Evolutionary conservation across 345 rosid species (phyloP).

Genomic region (Trapa incisa): DNA sequence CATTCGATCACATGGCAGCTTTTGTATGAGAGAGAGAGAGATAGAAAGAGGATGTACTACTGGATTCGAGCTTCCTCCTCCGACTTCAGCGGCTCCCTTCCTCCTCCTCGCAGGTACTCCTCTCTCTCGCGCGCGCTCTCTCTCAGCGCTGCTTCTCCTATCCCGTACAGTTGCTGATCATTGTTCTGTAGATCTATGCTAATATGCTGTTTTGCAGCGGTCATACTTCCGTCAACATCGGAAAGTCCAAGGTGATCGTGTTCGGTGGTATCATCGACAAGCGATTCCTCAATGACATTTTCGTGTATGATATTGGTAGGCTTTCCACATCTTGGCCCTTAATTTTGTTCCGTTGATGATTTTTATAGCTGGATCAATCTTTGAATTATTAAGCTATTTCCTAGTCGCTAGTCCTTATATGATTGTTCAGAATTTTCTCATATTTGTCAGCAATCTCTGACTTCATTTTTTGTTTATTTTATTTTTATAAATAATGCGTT

Average conservation of each 20-base stretch:
- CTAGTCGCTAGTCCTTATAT: not conserved
- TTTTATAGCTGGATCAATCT: not conserved
- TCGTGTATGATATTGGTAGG: slow-evolving; percentile 70
- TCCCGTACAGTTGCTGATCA: not conserved
- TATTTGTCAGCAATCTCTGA: not conserved
- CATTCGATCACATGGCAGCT: not conserved
- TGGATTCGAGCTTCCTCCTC: slow-evolving; percentile 83
- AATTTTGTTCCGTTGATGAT: not conserved
- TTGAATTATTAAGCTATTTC: not conserved
- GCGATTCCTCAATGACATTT: slow-evolving; percentile 57
- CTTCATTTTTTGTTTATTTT: not conserved
- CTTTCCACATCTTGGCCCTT: not conserved
- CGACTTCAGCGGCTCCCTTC: slow-evolving; percentile 65
- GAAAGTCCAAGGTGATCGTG: slow-evolving; percentile 69
- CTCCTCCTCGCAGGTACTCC: slow-evolving; percentile 73
- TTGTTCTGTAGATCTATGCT: not conserved
- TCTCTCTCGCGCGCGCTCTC: not conserved
- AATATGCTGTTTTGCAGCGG: slow-evolving; percentile 39
- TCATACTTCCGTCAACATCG: slow-evolving; percentile 63
- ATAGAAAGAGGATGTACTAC: slow-evolving; percentile 44
- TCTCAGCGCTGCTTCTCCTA: not conserved
- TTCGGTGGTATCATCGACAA: slow-evolving; percentile 86
- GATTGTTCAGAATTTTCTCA: not conserved
- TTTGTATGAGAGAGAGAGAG: not conserved
- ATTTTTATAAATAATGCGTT: not conserved